These are phyloP conservation scores for Colletotrichum tamarilloi DNA, from an alignment of 2,329 filamentous ascomycete species.

Conservation along the genomic window DNA sequence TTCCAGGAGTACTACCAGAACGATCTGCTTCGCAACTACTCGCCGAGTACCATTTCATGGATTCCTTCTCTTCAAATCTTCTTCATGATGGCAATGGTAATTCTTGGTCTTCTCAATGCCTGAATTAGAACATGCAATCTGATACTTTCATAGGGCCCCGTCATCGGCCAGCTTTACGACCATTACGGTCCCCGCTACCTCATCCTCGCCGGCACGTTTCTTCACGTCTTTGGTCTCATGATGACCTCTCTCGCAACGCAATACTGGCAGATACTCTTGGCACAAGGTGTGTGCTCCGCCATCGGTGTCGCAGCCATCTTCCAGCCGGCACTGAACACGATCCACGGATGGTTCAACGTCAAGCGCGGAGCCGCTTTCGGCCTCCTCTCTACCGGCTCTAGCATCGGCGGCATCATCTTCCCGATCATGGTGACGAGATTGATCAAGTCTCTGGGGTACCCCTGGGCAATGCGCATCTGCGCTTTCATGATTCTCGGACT, in stretches of 20 bases:
- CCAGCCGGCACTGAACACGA: constrained; percentile 45
- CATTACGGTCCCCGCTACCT: constrained; percentile 69
- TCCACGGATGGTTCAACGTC: constrained; percentile 48
- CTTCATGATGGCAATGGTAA: constrained; percentile 61
- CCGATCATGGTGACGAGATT: constrained; percentile 53
- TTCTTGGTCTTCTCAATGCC: constrained; percentile 39
- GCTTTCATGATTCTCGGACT: constrained; percentile 51
- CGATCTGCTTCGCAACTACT: constrained; percentile 58
- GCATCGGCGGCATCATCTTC: constrained; percentile 52
- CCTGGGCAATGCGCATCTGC: constrained; percentile 51
- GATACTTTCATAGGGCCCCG: constrained; percentile 56
- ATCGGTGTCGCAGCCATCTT: constrained; percentile 50
- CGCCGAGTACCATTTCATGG: constrained; percentile 69
- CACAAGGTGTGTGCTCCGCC: constrained; percentile 51
- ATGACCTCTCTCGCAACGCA: constrained; percentile 64
- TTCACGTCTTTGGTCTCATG: constrained; percentile 72
- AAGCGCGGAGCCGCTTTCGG: constrained; percentile 50
- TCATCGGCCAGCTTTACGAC: constrained; percentile 74
- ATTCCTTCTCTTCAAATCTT: constrained; percentile 68
- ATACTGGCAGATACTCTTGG: constrained; percentile 54
- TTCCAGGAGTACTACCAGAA: constrained; percentile 70
- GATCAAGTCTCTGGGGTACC: constrained; percentile 49
- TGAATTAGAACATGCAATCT: background rate
- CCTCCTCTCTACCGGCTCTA: constrained; percentile 48
- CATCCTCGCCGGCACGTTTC: constrained; percentile 60